Evolutionary conservation across 164 flowering plant species (phyloP).

Genomic region (Chimonanthus salicifolius): DNA sequence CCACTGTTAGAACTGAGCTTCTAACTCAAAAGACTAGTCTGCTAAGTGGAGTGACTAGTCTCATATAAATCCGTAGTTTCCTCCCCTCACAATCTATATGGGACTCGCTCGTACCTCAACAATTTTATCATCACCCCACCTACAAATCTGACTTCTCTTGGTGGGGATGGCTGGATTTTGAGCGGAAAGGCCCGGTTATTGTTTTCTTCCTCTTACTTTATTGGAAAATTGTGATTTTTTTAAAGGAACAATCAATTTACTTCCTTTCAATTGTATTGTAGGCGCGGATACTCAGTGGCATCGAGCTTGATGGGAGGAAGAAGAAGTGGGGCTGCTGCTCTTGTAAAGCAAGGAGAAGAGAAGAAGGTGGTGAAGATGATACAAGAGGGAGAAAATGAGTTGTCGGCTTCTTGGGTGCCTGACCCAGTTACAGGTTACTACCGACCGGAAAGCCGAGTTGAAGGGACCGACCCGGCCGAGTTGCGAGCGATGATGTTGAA

Average conservation of each 20-base stretch:
- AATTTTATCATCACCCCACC: background rate
- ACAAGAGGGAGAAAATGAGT: background rate
- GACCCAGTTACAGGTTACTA: conserved; percentile 13
- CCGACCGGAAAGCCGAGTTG: conserved; percentile 4
- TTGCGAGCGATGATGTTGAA: conserved; percentile 3
- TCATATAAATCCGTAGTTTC: too few species aligned
- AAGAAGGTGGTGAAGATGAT: conserved; percentile 2
- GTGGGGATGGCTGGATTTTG: too few species aligned
- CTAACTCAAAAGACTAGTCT: too few species aligned
- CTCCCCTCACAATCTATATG: too few species aligned
- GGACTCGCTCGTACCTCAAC: too few species aligned
- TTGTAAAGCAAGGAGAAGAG: conserved; percentile 2
- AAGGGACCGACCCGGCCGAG: conserved; percentile 3
- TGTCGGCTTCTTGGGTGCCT: conserved; percentile 9
- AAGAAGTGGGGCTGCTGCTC: background rate
- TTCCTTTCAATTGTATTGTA: background rate
- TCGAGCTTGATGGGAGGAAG: background rate
- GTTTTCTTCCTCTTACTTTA: too few species aligned
- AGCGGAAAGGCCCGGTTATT: too few species aligned
- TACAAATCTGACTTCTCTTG: too few species aligned
- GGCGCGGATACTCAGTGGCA: background rate
- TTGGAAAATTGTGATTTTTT: background rate
- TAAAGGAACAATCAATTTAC: background rate
- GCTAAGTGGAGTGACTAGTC: too few species aligned
- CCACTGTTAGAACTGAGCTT: too few species aligned